A percentile compares a stretch with the other conserved stretches of the same genome.
Evolutionary conservation across 495 filamentous ascomycete species (phyloP).

Genomic region (Neurospora sublineolata): DNA sequence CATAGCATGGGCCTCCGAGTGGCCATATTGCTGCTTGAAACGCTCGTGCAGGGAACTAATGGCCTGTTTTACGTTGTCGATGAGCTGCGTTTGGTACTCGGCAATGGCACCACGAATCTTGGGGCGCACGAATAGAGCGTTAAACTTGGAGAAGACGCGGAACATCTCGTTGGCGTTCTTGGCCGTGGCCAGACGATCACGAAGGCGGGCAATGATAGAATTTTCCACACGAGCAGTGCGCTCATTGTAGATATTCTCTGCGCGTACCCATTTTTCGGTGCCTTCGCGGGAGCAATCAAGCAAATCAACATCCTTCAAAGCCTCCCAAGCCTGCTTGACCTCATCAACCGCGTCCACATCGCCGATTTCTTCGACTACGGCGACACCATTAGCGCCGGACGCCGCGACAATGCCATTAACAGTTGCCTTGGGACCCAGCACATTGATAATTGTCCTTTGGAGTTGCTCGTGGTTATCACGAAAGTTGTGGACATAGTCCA

Average conservation of each 20-base stretch:
- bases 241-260: constrained; percentile 92
- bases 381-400: constrained; percentile 45
- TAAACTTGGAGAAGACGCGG: constrained; percentile 98
- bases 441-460: constrained; percentile 88
- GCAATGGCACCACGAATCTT: constrained; percentile 96
- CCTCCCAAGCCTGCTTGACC: constrained; percentile 85
- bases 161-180: constrained; percentile 99
- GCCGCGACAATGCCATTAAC: constrained; percentile 38
- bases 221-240: constrained; percentile 94
- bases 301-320: constrained; percentile 85
- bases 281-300: constrained; percentile 84
- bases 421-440: constrained; percentile 62
- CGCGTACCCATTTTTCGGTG: constrained; percentile 79
- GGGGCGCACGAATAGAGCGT: constrained; percentile 91
- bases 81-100: constrained; percentile 93
- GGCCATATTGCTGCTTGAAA: constrained; percentile 96
- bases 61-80: constrained; percentile 92
- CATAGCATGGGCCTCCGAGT: constrained; percentile 96
- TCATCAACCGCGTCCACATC: constrained; percentile 98
- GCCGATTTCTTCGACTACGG: constrained; percentile 83
- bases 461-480: constrained; percentile 94
- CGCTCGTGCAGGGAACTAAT: constrained; percentile 87
- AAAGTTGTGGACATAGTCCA: constrained; percentile 90
- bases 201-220: constrained; percentile 89
- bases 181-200: constrained; percentile 86